Evolutionary conservation across 257 asterid genomes (phyloP), one percentile per base, ranked within the genome.

Genomic region (Scutellaria barbata): DNA sequence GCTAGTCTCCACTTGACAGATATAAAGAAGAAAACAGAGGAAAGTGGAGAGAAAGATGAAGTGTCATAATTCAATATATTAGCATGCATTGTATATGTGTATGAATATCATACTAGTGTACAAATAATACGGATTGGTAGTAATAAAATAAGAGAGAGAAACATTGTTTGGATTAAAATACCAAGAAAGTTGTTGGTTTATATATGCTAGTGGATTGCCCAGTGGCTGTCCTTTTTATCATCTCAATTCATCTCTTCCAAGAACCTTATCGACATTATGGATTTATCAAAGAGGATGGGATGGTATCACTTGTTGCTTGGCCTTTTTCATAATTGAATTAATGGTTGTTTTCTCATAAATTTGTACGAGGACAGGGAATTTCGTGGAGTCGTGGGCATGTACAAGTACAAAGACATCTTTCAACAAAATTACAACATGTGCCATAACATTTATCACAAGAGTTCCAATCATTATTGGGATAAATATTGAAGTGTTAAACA

Each of bases 211-310:
- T 47, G 77, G 77, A 47, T 1, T 54, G 56, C 22, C 35, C 6
- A 14, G n/a, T 63, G 69, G 60, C 25, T 46, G 25, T 71, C 75
- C 10, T 54, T 65, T 30, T 73, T 45, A 35, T 65, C 20, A 45
- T 45, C 68, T 30, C 13, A 4, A 39, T n/a, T 10, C 22, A 7
- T 17, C 43, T 7, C 35, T 66, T 20, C 47, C 63, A 42, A 68
- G 70, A 75, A 67, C 68, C 70, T 75, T 68, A 60, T 68, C 68
- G 22, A 66, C 52, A 64, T 39, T 8, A 13, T 53, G 33, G 48
- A 51, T 59, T 55, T 58, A 66, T 47, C 48, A 39, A 66, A 46
- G 66, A 56, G 65, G 16, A 53, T 45, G 51, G 40, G 52, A 22
- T 20, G 17, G 8, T 7, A 17, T 14, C 73, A 48, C 61, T 56